phyloP scores from a whole-genome alignment of 202 grass and related monocot genomes.

The Dendrocalamus latiflorus region DNA sequence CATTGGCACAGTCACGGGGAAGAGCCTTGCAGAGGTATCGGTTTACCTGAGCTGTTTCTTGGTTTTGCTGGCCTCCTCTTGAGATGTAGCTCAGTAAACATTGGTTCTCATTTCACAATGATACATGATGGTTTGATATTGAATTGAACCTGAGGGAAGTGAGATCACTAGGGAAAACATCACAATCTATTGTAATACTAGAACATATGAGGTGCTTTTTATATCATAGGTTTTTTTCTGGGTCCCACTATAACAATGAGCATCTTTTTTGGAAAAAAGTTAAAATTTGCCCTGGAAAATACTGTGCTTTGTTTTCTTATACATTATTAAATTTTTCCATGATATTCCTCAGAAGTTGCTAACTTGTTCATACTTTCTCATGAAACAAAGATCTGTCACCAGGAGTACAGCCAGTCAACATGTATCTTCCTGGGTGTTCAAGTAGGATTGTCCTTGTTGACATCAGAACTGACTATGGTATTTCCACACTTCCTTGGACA shows the following conservation, averaged over 20 bases:
- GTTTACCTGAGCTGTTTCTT: slow-evolving; percentile 14
- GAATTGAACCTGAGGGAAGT: slow-evolving; percentile 14
- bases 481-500: slow-evolving; percentile 2
- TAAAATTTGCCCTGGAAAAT: background rate
- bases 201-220: background rate
- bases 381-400: slow-evolving; percentile 70
- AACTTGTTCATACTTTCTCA: slow-evolving; percentile 26
- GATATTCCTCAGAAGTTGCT: slow-evolving; percentile 14
- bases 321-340: background rate
- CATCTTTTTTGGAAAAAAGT: background rate
- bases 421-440: slow-evolving; percentile 75
- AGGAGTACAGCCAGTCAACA: slow-evolving; percentile 73
- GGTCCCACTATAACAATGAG: background rate
- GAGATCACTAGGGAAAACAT: background rate
- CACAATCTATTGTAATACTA: background rate
- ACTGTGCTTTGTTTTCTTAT: background rate
- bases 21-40: slow-evolving; percentile 84
- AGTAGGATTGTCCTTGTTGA: slow-evolving; percentile 80
- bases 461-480: slow-evolving; percentile 91
- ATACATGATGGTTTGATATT: slow-evolving; percentile 16
- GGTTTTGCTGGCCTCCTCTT: slow-evolving; percentile 16
- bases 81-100: slow-evolving; percentile 3
- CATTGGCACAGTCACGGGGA: slow-evolving; percentile 82
- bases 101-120: slow-evolving; percentile 13
- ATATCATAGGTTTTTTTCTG: background rate